These are phyloP conservation scores for Thermomyces lanuginosus DNA, from an alignment of 2,329 filamentous ascomycete genomes.

Conservation along the genomic window DNA sequence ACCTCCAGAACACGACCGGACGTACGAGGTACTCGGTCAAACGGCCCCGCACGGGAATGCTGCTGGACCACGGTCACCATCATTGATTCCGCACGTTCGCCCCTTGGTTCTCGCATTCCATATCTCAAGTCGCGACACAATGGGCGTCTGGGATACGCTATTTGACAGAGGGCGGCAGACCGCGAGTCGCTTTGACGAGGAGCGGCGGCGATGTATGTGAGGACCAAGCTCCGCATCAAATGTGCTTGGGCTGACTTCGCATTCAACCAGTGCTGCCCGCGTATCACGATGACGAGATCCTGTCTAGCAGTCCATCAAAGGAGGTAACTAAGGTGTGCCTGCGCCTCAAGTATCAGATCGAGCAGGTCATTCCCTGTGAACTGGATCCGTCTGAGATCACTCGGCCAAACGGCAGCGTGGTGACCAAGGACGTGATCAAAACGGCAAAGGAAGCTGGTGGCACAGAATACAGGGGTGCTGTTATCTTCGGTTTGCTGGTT, in stretches of 20 bases:
- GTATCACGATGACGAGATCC: slow-evolving; percentile 20
- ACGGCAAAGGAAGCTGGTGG: slow-evolving; percentile 73
- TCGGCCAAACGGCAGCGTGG: slow-evolving; percentile 64
- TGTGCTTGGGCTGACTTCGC: too few species aligned
- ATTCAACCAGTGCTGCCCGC: slow-evolving; percentile 25
- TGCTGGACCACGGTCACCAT: too few species aligned
- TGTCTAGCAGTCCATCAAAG: slow-evolving; percentile 53
- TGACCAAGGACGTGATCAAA: slow-evolving; percentile 61
- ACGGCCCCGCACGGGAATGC: too few species aligned
- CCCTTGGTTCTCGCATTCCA: too few species aligned
- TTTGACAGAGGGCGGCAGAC: slow-evolving; percentile 15
- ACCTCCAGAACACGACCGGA: too few species aligned
- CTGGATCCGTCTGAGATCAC: slow-evolving; percentile 61
- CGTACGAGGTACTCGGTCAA: too few species aligned
- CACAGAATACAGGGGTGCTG: slow-evolving; percentile 55
- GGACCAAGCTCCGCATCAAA: slow-evolving; percentile 5
- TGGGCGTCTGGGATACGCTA: slow-evolving; percentile 25
- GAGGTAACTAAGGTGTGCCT: slow-evolving; percentile 84
- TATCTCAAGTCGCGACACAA: slow-evolving; percentile 8
- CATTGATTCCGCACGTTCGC: not conserved
- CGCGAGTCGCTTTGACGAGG: slow-evolving; percentile 18
- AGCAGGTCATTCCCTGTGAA: slow-evolving; percentile 80
- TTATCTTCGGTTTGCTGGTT: slow-evolving; percentile 69
- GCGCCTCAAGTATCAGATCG: slow-evolving; percentile 76
- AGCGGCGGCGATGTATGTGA: slow-evolving; percentile 27